Evolutionary conservation across 2,329 filamentous ascomycete species (phyloP).

Genomic region (Talaromyces sp.): DNA sequence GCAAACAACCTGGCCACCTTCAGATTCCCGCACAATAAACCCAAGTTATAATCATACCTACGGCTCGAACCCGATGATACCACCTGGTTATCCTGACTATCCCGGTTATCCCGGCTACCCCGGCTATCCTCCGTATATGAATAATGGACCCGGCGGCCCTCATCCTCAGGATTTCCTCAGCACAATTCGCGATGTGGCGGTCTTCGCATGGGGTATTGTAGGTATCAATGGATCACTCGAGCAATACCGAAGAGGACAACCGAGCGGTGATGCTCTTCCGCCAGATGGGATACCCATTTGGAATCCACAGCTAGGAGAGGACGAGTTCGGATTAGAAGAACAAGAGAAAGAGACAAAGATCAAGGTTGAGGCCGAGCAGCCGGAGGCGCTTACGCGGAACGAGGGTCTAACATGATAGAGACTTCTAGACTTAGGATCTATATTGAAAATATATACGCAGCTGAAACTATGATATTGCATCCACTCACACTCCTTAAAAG

Average conservation of each 20-base stretch:
- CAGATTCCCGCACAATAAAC: constrained; percentile 15
- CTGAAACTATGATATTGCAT: neutral
- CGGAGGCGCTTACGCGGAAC: neutral
- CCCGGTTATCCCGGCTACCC: neutral
- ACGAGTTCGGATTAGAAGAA: neutral
- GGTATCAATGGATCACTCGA: constrained; percentile 76
- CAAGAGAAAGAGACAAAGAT: neutral
- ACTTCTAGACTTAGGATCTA: neutral
- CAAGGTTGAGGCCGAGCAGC: neutral
- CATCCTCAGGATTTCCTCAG: constrained; percentile 67
- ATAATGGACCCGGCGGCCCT: constrained; percentile 36
- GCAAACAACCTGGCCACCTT: neutral
- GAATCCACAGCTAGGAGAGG: constrained; percentile 42
- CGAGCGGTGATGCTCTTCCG: constrained; percentile 62
- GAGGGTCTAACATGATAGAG: neutral
- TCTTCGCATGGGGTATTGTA: constrained; percentile 81
- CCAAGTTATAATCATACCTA: constrained; percentile 43
- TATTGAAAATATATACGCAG: no score
- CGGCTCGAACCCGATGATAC: constrained; percentile 19
- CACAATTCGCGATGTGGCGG: constrained; percentile 76
- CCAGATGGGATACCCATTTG: constrained; percentile 45
- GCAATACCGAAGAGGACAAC: constrained; percentile 60
- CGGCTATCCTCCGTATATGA: neutral
- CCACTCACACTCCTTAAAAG: neutral
- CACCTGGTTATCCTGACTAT: neutral